Conservation (phyloP, 805 yeast genomes). For the Ogataea zsoltii region DNA sequence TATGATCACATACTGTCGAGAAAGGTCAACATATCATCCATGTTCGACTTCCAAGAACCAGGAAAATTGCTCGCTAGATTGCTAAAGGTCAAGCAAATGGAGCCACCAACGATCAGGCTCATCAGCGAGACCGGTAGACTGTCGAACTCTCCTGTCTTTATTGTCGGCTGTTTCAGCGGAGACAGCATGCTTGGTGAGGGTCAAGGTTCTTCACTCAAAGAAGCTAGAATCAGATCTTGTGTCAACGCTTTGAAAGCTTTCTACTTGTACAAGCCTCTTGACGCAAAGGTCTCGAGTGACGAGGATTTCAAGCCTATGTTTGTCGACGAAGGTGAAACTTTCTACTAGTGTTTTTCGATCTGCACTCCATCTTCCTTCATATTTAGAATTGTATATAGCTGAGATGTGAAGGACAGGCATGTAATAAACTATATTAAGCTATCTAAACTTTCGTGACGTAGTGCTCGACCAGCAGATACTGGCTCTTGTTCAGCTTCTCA, state of each 20-base stretch:
- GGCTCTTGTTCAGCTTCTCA: slow-evolving; percentile 41
- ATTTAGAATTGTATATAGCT: slow-evolving; percentile 20
- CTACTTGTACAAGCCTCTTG: slow-evolving; percentile 86
- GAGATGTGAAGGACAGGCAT: slow-evolving; percentile 9
- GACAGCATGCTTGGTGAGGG: slow-evolving; percentile 87
- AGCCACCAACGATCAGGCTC: slow-evolving; percentile 75
- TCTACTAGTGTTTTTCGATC: slow-evolving; percentile 22
- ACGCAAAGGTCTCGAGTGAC: slow-evolving; percentile 65
- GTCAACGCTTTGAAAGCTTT: slow-evolving; percentile 88
- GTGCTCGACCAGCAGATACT: slow-evolving; percentile 47
- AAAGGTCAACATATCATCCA: slow-evolving; percentile 66
- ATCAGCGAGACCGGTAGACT: slow-evolving; percentile 92
- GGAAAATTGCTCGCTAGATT: slow-evolving; percentile 78
- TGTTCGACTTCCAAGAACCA: slow-evolving; percentile 84
- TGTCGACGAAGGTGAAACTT: slow-evolving; percentile 38
- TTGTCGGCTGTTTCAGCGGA: slow-evolving; percentile 91
- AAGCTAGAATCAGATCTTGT: slow-evolving; percentile 90
- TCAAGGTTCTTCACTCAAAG: slow-evolving; percentile 84
- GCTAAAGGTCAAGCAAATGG: slow-evolving; percentile 72
- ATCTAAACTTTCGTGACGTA: slow-evolving; percentile 32
- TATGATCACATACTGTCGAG: slow-evolving; percentile 77
- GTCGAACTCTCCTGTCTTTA: slow-evolving; percentile 79
- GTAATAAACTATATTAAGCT: slow-evolving; percentile 3
- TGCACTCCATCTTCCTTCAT: slow-evolving; percentile 1
- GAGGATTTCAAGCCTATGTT: slow-evolving; percentile 37